Base-by-base conservation (phyloP, 2,329 filamentous ascomycete genomes). In the Cordyceps javanica region DNA sequence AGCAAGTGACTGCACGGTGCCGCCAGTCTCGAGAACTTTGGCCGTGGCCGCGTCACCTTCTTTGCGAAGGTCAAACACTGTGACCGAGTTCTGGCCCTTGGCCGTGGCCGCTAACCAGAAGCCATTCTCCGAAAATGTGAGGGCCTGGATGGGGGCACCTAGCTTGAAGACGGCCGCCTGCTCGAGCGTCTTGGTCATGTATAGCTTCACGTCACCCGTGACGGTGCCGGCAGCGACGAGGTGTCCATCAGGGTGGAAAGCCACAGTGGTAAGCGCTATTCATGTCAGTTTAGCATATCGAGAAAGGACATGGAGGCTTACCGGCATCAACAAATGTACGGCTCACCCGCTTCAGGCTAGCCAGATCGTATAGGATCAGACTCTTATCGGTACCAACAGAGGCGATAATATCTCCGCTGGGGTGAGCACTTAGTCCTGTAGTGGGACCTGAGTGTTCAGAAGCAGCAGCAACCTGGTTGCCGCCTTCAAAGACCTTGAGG, bases 221-320 rank as follows among this genome's bases (percentile, higher is more conserved):
- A 77, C 76, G n/a, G 88, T 89, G 61, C 93, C 94, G 3, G 88
- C 89, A 39, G 91, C 93, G 65, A 97, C 85, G 6, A 99, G 81
- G 69, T 97, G 90, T n/a, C 94, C 94, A 68, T 99, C 94, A 7
- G 95, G 94, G 70, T 99, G 94, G 80, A 99, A 97, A 34, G 88
- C 83, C 62, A 86, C 89, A 52, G 86, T 83, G 1, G 88, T 89
- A 46, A 96, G 77, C 60, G 86, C 90, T 89, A 68, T 66, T 75
- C 69, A 53, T 34, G 45, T 63, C 38, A 63, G 61, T 41, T 53
- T 48, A 41, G 21, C 30, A 16, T 38, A 44, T 19, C n/a, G 7
- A 46, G 50, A 8, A 30, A 16, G 7, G 30, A 28, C 41, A 59
- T 13, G 32, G 57, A 19, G 52, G 80, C 87, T 73, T 82, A 94